These are phyloP conservation scores for Picochlorum sp. DNA, from an alignment of 139 green algal species.

Conservation along the genomic window DNA sequence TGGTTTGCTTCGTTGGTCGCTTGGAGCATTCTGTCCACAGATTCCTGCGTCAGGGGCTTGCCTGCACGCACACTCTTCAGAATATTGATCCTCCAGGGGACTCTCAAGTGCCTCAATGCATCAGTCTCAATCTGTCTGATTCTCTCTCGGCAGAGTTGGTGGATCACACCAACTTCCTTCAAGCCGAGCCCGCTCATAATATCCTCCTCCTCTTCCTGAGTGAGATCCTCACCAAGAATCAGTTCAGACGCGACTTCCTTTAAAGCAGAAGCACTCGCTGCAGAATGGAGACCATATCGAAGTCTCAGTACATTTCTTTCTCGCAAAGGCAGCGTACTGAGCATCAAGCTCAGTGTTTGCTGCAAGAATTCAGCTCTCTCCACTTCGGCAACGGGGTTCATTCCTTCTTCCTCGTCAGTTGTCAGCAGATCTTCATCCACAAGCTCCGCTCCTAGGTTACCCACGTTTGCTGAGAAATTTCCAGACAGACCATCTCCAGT, in stretches of 20 bases:
- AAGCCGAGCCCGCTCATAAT: slow-evolving; percentile 6
- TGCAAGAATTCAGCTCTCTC: slow-evolving; percentile 12
- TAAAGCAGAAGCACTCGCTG: slow-evolving; percentile 36
- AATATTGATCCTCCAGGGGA: slow-evolving; percentile 4
- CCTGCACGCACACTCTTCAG: slow-evolving; percentile 5
- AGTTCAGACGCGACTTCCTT: background rate
- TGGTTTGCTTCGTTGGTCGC: background rate
- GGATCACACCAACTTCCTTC: slow-evolving; percentile 19
- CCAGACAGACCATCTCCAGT: background rate
- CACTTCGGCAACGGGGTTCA: background rate
- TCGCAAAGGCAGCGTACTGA: slow-evolving; percentile 47
- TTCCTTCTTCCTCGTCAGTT: slow-evolving; percentile 25
- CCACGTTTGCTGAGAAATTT: background rate
- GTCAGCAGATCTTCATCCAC: slow-evolving; percentile 4
- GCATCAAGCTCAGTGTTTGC: slow-evolving; percentile 41
- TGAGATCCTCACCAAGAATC: slow-evolving; percentile 2
- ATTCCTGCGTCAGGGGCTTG: slow-evolving; percentile 1
- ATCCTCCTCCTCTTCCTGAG: background rate
- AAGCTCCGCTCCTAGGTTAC: background rate
- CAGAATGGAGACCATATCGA: slow-evolving; percentile 72
- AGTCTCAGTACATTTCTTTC: slow-evolving; percentile 67
- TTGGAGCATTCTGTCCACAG: slow-evolving; percentile 4
- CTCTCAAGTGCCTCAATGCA: slow-evolving; percentile 57
- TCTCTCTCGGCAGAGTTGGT: slow-evolving; percentile 61
- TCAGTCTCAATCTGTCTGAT: slow-evolving; percentile 82